Evolutionary conservation across 805 yeast species (phyloP).

Genomic region (Wickerhamiella sorbophila): DNA sequence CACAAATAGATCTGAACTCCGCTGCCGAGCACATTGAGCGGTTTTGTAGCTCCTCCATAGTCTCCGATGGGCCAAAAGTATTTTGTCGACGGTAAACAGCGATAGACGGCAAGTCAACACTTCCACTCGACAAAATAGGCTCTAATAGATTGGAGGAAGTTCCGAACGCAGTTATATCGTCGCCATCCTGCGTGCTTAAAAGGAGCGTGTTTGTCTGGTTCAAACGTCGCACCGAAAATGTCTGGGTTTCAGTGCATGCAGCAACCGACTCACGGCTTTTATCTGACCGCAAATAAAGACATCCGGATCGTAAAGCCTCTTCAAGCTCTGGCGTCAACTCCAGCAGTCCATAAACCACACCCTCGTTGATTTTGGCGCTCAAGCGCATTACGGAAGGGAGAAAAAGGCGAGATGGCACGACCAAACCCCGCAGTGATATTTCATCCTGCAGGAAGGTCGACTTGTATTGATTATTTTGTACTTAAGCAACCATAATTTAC

Average conservation of each 20-base stretch:
- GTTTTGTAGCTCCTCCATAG: background rate
- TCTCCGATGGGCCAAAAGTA: background rate
- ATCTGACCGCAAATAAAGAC: slow-evolving; percentile 7
- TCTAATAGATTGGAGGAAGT: slow-evolving; percentile 18
- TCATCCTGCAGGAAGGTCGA: too few relatives aligned
- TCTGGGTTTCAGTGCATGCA: slow-evolving; percentile 13
- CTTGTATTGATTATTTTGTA: too few relatives aligned
- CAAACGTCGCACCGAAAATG: slow-evolving; percentile 11
- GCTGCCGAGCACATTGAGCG: slow-evolving; percentile 27
- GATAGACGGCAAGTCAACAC: slow-evolving; percentile 14
- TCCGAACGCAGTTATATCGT: slow-evolving; percentile 15
- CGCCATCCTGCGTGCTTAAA: slow-evolving; percentile 26
- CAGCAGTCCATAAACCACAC: slow-evolving; percentile 14
- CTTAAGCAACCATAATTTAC: too few relatives aligned
- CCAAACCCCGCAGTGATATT: too few relatives aligned
- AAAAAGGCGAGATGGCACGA: too few relatives aligned
- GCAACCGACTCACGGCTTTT: slow-evolving; percentile 4
- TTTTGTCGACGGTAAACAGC: slow-evolving; percentile 15
- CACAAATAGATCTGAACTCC: slow-evolving; percentile 44
- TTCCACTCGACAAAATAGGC: slow-evolving; percentile 9
- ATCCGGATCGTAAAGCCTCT: slow-evolving; percentile 14
- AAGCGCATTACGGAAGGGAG: slow-evolving; percentile 7
- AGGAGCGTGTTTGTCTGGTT: slow-evolving; percentile 81
- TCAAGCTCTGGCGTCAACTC: slow-evolving; percentile 20
- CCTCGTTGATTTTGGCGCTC: slow-evolving; percentile 1